These are phyloP conservation scores for Sequoia sempervirens DNA, from an alignment of 75 land plant species.

Conservation along the genomic window DNA sequence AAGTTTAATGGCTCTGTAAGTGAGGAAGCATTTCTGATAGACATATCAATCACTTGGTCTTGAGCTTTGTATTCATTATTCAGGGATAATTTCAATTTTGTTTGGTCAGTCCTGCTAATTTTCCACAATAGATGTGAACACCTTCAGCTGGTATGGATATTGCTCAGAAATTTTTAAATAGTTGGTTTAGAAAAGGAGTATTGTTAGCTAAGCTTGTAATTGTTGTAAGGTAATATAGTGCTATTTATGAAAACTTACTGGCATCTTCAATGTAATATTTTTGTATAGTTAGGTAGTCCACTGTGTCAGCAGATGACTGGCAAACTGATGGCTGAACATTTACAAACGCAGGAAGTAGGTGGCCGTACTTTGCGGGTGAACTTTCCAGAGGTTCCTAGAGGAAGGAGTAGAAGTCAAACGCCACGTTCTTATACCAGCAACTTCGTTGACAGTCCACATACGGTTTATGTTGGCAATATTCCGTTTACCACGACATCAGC, in stretches of 20 bases:
- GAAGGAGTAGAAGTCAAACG: neutral
- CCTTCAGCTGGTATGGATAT: neutral
- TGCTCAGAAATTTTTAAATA: neutral
- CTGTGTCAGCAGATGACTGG: neutral
- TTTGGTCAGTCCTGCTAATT: neutral
- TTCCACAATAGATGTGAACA: neutral
- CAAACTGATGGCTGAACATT: neutral
- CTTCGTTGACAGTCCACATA: conserved; percentile 56
- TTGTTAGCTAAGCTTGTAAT: neutral
- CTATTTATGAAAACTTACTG: neutral
- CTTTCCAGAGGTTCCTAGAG: conserved; percentile 65
- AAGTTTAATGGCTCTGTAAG: conserved; percentile 87
- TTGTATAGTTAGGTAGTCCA: neutral
- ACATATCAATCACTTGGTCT: neutral
- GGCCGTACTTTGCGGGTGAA: conserved; percentile 70
- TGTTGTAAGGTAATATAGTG: neutral
- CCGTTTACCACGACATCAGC: conserved; percentile 61
- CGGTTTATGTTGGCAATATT: conserved; percentile 84
- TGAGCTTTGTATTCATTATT: neutral
- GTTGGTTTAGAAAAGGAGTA: neutral
- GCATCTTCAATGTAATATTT: neutral
- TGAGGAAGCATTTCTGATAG: conserved; percentile 1
- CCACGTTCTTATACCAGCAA: neutral
- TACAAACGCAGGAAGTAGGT: conserved; percentile 48
- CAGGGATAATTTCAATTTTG: neutral